Evolutionary conservation across 1,284 basidiomycete genomes (phyloP), one percentile per base, ranked within the genome.

Genomic region (Cryptococcus sp.): DNA sequence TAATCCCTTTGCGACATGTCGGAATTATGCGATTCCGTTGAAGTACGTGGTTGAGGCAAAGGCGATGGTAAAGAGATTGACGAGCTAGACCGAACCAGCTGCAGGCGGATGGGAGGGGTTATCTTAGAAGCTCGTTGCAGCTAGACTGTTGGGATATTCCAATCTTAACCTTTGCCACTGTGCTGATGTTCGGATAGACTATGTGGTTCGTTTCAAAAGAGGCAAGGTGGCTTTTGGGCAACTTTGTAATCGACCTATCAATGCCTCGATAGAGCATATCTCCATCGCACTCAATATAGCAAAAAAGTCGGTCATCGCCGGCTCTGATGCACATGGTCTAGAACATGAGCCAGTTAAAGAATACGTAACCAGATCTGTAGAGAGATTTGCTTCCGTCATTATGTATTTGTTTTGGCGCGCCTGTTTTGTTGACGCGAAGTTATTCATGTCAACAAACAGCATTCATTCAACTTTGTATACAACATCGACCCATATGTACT

Each of bases 1-100:
- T 63, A 63, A 46, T 63, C 58, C 13, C 43, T 51, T 22, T 56
- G 54, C 13, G 58, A 52, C 58, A 60, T 60, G 16, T 54, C 55
- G 5, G 41, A 44, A 34, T 4, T 10, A 2, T 34, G 29, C 5
- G 41, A 22, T 44, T 44, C n/a, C n/a, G 22, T 22, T n/a, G 22
- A 22, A 10, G n/a, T 44, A 4, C n/a, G 4, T 8, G 41, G 11
- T n/a, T n/a, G 41, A 44, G 22, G 22, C 41, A 44, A n/a, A 22
- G 41, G 41, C n/a, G 41, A 44, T 2, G 22, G 3, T 44, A 16
- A 44, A 2, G 41, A n/a, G n/a, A 15, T n/a, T 15, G 41, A 22
- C 41, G 22, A 44, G 41, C n/a, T 22, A 8, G 41, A 22, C 15
- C 25, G 34, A 17, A 49, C 34, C 13, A 26, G 17, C 25, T 29